Evolutionary conservation across 139 green algal genomes (phyloP).

Genomic region (Picochlorum sp.): DNA sequence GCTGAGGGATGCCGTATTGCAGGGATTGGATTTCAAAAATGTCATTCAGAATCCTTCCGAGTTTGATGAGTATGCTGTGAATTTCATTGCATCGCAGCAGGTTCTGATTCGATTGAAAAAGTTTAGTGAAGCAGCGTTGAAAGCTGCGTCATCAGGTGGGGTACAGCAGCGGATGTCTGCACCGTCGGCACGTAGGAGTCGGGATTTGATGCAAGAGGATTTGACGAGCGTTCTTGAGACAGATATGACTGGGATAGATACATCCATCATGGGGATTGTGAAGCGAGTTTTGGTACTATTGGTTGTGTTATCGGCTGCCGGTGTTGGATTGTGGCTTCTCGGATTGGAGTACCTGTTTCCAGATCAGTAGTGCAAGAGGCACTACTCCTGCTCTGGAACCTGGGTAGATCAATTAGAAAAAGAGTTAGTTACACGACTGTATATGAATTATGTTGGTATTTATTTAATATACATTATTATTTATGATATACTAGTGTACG

Average conservation of each 20-base stretch:
- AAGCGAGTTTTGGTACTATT: conserved; percentile 52
- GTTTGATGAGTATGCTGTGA: conserved; percentile 36
- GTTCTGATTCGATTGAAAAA: conserved; percentile 64
- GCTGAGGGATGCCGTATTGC: conserved; percentile 51
- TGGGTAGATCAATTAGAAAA: neutral
- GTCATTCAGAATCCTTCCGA: conserved; percentile 13
- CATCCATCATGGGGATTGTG: conserved; percentile 48
- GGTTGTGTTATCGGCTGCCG: conserved; percentile 33
- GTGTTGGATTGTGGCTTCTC: conserved; percentile 49
- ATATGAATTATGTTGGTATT: neutral
- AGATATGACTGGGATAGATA: conserved; percentile 46
- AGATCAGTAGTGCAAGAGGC: neutral
- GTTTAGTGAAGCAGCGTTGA: conserved; percentile 44
- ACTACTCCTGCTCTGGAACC: no score
- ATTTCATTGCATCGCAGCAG: conserved; percentile 53
- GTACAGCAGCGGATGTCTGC: neutral
- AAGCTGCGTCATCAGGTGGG: neutral
- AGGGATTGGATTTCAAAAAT: conserved; percentile 56
- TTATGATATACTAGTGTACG: no score
- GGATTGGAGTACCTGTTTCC: conserved; percentile 59
- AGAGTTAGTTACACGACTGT: neutral
- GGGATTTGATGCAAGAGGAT: conserved; percentile 16
- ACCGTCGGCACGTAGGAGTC: neutral
- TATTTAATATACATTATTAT: no score
- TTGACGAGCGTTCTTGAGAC: conserved; percentile 36